A percentile compares a stretch with the other conserved stretches of the same genome.
Evolutionary conservation across 1,139 yeast species (phyloP).

Genomic region (Hyphopichia fennica): DNA sequence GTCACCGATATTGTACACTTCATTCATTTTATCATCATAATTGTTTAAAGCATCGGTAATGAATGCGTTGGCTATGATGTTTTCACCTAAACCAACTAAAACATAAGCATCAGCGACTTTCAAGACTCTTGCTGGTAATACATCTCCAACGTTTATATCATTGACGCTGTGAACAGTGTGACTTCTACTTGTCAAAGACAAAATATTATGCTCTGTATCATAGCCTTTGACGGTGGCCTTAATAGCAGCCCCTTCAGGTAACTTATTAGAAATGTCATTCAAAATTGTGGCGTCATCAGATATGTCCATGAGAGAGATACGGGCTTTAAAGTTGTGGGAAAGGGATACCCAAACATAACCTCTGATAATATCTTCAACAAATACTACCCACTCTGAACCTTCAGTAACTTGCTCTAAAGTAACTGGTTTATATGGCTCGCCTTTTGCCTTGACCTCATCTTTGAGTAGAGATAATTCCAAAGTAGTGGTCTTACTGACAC

Average conservation of each 20-base stretch:
- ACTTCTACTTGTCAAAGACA: constrained; percentile 53
- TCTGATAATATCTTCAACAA: constrained; percentile 53
- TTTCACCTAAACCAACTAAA: constrained; percentile 64
- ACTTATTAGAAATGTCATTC: constrained; percentile 51
- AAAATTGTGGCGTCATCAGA: constrained; percentile 54
- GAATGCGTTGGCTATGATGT: constrained; percentile 63
- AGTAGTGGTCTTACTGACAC: constrained; percentile 51
- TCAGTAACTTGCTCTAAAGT: constrained; percentile 38
- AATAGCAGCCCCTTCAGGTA: constrained; percentile 73
- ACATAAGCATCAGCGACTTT: constrained; percentile 64
- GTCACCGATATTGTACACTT: constrained; percentile 55
- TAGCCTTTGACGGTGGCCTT: constrained; percentile 55
- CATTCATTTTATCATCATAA: constrained; percentile 54
- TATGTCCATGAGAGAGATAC: constrained; percentile 65
- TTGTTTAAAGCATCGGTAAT: constrained; percentile 80
- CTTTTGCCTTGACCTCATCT: constrained; percentile 20
- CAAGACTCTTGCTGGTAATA: constrained; percentile 64
- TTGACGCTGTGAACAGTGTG: constrained; percentile 38
- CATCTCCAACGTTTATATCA: constrained; percentile 59
- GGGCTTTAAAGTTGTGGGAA: constrained; percentile 68
- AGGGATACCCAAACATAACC: constrained; percentile 68
- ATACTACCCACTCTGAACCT: constrained; percentile 49
- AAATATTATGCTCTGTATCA: constrained; percentile 53
- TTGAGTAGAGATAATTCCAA: constrained; percentile 65
- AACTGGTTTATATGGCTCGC: constrained; percentile 23